A percentile compares a stretch with the other conserved stretches of the same genome.
phyloP scores from a whole-genome alignment of 768 basidiomycete genomes.

The Lentinula aciculospora region DNA sequence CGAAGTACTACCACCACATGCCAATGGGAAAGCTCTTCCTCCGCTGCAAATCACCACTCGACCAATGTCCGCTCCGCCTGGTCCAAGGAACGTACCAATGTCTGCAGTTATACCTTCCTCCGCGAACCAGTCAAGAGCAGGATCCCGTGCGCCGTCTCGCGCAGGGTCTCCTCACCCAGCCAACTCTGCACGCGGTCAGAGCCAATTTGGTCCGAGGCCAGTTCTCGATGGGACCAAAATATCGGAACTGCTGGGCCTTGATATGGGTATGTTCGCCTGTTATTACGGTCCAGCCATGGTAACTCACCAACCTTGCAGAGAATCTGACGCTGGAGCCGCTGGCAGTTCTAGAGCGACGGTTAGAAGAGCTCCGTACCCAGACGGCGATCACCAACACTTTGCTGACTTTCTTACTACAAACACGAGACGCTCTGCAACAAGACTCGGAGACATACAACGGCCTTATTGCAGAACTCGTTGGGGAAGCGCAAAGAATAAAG shows the following conservation, averaged over 20 bases:
- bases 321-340: constrained; percentile 68
- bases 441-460: constrained; percentile 88
- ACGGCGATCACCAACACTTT: constrained; percentile 72
- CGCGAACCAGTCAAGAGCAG: constrained; percentile 47
- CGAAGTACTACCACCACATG: constrained; percentile 68
- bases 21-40: constrained; percentile 63
- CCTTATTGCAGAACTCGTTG: constrained; percentile 87
- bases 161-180: constrained; percentile 23
- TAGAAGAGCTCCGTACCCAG: constrained; percentile 63
- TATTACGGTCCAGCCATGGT: neutral
- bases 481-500: constrained; percentile 83
- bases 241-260: constrained; percentile 56
- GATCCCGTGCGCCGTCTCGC: constrained; percentile 21
- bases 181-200: constrained; percentile 28
- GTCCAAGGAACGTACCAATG: constrained; percentile 37
- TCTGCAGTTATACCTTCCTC: constrained; percentile 25
- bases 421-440: constrained; percentile 76
- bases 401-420: constrained; percentile 78
- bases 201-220: constrained; percentile 69
- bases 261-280: constrained; percentile 47
- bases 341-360: constrained; percentile 55
- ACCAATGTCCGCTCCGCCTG: constrained; percentile 77
- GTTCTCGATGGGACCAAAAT: constrained; percentile 65
- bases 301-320: constrained; percentile 36
- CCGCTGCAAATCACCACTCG: constrained; percentile 79